These are phyloP conservation scores for Coemansia pectinata DNA, from an alignment of 192 early-diverging fungal genomes.

Conservation along the genomic window DNA sequence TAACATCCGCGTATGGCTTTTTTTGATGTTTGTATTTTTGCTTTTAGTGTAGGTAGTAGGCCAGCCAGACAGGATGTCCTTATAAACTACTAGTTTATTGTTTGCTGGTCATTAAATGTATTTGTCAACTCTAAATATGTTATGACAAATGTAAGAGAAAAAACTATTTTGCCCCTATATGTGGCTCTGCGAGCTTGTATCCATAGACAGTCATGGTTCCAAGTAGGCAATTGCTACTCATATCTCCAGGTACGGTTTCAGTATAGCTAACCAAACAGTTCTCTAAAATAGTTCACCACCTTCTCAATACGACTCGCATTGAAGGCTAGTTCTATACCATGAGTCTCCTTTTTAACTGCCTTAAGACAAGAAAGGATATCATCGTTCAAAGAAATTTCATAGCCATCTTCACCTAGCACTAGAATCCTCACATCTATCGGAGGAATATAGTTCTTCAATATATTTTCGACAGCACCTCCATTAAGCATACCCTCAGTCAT, in stretches of 20 bases:
- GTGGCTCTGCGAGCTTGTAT: neutral
- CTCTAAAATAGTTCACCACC: neutral
- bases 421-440: neutral
- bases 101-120: neutral
- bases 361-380: neutral
- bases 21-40: neutral
- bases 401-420: neutral
- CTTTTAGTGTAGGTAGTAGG: neutral
- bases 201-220: neutral
- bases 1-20: neutral
- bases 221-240: neutral
- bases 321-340: neutral
- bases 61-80: neutral
- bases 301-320: neutral
- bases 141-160: neutral
- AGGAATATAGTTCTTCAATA: neutral
- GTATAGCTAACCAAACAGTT: too few species aligned
- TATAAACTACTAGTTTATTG: neutral
- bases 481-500: neutral
- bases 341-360: neutral
- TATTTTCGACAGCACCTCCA: neutral
- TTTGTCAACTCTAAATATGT: neutral
- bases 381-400: neutral
- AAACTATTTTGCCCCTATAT: neutral
- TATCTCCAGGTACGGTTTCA: neutral